These are phyloP conservation scores for Pulveroboletus sp. DNA, from an alignment of 768 basidiomycete genomes.

Conservation along the genomic window DNA sequence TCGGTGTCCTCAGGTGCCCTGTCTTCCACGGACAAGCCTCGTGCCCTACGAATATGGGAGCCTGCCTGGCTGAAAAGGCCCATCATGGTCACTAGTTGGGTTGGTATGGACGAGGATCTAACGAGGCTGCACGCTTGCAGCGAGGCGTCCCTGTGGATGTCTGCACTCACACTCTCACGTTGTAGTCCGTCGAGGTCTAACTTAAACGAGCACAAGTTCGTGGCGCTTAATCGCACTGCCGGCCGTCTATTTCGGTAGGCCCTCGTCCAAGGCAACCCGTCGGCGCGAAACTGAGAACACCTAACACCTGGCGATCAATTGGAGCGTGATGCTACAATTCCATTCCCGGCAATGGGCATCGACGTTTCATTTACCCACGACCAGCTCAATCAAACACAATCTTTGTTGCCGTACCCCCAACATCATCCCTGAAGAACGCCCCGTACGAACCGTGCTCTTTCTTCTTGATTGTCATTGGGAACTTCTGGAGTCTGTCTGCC, in stretches of 20 bases:
- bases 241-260: background rate
- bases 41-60: constrained; percentile 62
- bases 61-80: constrained; percentile 72
- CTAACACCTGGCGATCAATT: constrained; percentile 8
- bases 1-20: constrained; percentile 78
- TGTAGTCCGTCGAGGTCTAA: too few species aligned
- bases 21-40: constrained; percentile 61
- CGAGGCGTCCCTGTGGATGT: constrained; percentile 20
- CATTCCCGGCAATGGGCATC: constrained; percentile 1
- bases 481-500: constrained; percentile 60
- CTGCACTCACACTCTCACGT: too few species aligned
- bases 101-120: background rate
- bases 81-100: constrained; percentile 53
- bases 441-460: constrained; percentile 89
- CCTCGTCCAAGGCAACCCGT: too few species aligned
- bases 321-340: constrained; percentile 4
- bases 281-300: background rate
- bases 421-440: constrained; percentile 70
- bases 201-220: background rate
- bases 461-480: constrained; percentile 98
- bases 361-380: background rate
- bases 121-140: constrained; percentile 23
- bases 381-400: constrained; percentile 60
- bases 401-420: constrained; percentile 64
- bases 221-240: background rate